Evolutionary conservation across 805 yeast genomes (phyloP).

Genomic region (Candida broadrunensis): DNA sequence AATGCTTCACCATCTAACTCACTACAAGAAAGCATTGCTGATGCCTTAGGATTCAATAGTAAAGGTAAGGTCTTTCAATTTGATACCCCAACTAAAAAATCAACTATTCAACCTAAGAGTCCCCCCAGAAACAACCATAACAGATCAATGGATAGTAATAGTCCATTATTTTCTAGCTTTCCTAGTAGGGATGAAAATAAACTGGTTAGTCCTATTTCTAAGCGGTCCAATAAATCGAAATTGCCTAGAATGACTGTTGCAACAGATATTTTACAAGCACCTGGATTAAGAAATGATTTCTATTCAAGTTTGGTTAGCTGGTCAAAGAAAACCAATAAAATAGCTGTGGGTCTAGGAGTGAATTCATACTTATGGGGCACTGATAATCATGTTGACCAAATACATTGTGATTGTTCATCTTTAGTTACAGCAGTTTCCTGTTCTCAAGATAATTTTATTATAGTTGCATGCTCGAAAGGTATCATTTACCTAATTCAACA

Average conservation of each 20-base stretch:
- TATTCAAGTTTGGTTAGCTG: slow-evolving; percentile 75
- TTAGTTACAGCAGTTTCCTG: slow-evolving; percentile 57
- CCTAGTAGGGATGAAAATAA: slow-evolving; percentile 8
- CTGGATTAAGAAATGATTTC: slow-evolving; percentile 70
- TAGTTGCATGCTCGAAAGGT: slow-evolving; percentile 62
- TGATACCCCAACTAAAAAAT: slow-evolving; percentile 1
- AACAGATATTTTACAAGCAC: slow-evolving; percentile 44
- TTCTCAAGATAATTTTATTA: slow-evolving; percentile 44
- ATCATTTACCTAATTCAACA: slow-evolving; percentile 46
- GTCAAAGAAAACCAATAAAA: slow-evolving; percentile 48
- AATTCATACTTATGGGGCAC: slow-evolving; percentile 65
- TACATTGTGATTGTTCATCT: slow-evolving; percentile 42
- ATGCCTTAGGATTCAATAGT: slow-evolving; percentile 46
- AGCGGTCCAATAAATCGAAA: background rate
- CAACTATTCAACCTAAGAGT: background rate
- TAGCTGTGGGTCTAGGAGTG: slow-evolving; percentile 66
- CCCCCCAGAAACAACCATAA: background rate
- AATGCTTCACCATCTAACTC: background rate
- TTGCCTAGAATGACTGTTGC: slow-evolving; percentile 6
- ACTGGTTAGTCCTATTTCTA: slow-evolving; percentile 5
- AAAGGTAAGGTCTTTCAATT: slow-evolving; percentile 41
- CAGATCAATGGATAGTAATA: slow-evolving; percentile 12
- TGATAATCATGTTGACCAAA: slow-evolving; percentile 37
- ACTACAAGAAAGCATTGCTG: slow-evolving; percentile 29
- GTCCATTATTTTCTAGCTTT: slow-evolving; percentile 11